Conservation (phyloP, 2,329 filamentous ascomycete genomes). For the Sphaceloma murrayae region DNA sequence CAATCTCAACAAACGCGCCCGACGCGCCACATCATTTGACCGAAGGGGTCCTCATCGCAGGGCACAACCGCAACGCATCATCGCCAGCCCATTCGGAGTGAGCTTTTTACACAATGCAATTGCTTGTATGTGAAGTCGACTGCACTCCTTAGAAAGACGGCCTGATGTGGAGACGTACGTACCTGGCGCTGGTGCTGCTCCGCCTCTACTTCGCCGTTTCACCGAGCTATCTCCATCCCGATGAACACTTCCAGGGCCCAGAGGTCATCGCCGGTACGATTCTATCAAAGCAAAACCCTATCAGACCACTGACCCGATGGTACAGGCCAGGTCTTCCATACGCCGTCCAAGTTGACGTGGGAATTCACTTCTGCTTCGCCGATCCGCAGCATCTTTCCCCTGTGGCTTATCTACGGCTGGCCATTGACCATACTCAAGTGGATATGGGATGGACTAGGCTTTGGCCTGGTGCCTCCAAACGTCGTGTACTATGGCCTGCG, state of each 20-base stretch:
- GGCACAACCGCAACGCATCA: conserved; percentile 1
- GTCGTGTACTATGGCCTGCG: conserved; percentile 84
- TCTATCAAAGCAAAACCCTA: conserved; percentile 53
- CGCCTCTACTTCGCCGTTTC: conserved; percentile 90
- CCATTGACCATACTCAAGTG: conserved; percentile 89
- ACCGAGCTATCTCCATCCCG: conserved; percentile 93
- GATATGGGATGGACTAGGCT: conserved; percentile 80
- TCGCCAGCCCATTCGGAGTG: not conserved
- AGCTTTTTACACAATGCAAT: not conserved
- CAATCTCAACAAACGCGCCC: conserved; percentile 14
- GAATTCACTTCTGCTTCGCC: conserved; percentile 84
- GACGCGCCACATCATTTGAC: conserved; percentile 7
- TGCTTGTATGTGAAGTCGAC: not conserved
- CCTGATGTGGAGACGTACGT: conserved; percentile 81
- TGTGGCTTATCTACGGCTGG: conserved; percentile 91
- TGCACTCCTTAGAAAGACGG: not conserved
- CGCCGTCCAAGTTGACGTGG: conserved; percentile 85
- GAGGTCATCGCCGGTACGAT: conserved; percentile 94
- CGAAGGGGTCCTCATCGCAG: not conserved
- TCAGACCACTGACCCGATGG: not conserved
- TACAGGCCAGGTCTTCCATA: conserved; percentile 81
- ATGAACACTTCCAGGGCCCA: conserved; percentile 98
- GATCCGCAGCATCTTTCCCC: conserved; percentile 88
- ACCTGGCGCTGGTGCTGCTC: conserved; percentile 73
- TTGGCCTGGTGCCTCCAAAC: conserved; percentile 69